phyloP scores from a whole-genome alignment of 129 eudicot species.

The Kitagawia praeruptora region DNA sequence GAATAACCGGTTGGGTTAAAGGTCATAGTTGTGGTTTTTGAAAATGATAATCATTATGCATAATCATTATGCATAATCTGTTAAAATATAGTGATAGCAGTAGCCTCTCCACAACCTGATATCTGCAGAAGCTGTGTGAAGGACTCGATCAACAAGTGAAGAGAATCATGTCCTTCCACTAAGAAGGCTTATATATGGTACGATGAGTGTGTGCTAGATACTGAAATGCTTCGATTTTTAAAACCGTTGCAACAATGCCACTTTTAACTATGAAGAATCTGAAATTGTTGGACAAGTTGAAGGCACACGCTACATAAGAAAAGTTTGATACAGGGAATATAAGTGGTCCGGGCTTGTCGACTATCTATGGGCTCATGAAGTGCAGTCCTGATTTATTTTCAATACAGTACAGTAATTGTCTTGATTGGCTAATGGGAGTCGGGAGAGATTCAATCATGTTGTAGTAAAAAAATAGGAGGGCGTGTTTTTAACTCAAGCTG shows the following conservation, averaged over 20 bases:
- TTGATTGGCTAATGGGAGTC: neutral
- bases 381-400: constrained; percentile 59
- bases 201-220: constrained; percentile 35
- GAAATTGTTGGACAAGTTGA: neutral
- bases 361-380: constrained; percentile 36
- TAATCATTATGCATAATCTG: too few species aligned
- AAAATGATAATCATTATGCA: too few species aligned
- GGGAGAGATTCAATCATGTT: neutral
- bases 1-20: too few species aligned
- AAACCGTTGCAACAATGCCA: neutral
- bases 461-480: neutral
- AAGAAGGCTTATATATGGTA: constrained; percentile 22
- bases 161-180: constrained; percentile 16
- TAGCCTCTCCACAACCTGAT: neutral
- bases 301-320: constrained; percentile 7
- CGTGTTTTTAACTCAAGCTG: neutral
- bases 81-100: too few species aligned
- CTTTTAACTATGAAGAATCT: neutral
- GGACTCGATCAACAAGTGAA: neutral
- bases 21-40: too few species aligned
- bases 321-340: constrained; percentile 21
- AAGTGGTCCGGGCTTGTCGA: neutral
- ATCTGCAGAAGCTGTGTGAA: constrained; percentile 23
- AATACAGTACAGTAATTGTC: constrained; percentile 25
- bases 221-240: constrained; percentile 20